A percentile compares a stretch with the other conserved stretches of the same genome.
Conservation (phyloP, 106 monocot genomes). For the Amphibolis antarctica region DNA sequence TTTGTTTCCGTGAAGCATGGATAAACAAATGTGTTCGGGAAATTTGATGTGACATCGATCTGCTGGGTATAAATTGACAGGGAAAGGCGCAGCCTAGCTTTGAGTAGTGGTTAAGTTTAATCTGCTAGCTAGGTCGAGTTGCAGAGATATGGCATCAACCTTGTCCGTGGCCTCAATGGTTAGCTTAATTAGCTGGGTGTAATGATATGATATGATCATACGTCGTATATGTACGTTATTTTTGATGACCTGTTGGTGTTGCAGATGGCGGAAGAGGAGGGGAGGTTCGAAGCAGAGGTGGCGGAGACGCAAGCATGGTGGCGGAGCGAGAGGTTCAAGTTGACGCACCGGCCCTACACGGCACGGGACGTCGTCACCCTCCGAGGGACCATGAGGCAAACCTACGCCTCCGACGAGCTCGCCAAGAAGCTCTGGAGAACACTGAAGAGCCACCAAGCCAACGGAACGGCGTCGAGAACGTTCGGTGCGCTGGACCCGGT, state of each 20-base stretch:
- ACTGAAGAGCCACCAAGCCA: constrained; percentile 64
- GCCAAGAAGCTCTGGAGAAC: constrained; percentile 85
- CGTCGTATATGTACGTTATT: too few relatives aligned
- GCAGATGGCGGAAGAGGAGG: constrained; percentile 85
- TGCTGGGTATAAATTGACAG: too few relatives aligned
- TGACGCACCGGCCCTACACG: constrained; percentile 69
- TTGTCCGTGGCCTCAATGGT: constrained; percentile 28
- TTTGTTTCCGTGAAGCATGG: too few relatives aligned
- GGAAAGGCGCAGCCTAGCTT: too few relatives aligned
- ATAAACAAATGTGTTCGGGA: too few relatives aligned
- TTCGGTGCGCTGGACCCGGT: constrained; percentile 95
- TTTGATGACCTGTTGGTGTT: too few relatives aligned
- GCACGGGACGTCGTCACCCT: constrained; percentile 76
- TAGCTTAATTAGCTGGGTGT: neutral
- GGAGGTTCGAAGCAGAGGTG: constrained; percentile 73
- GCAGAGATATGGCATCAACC: constrained; percentile 29
- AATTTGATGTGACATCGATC: too few relatives aligned
- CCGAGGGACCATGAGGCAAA: constrained; percentile 70
- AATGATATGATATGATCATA: too few relatives aligned
- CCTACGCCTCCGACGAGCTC: constrained; percentile 54
- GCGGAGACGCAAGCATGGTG: constrained; percentile 80
- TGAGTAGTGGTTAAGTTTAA: too few relatives aligned
- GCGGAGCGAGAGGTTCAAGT: constrained; percentile 57
- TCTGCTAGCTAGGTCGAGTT: too few relatives aligned
- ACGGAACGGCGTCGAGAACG: constrained; percentile 76